Evolutionary conservation across 1,284 basidiomycete genomes (phyloP).

Genomic region (Rhodotorula glutinis): DNA sequence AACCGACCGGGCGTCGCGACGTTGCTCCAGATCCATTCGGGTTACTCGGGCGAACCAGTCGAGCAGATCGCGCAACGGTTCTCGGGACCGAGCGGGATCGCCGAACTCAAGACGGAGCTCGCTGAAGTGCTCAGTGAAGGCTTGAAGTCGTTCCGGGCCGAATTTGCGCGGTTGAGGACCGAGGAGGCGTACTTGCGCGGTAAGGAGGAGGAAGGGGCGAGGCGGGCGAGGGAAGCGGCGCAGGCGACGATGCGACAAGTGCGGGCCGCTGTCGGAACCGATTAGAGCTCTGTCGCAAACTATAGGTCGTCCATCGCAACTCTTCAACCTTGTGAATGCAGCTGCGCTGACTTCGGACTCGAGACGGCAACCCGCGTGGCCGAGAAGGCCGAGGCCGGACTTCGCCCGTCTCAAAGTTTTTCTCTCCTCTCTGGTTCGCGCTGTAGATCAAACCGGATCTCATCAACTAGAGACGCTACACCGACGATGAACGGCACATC

Average conservation of each 20-base stretch:
- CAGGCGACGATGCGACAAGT: conserved; percentile 66
- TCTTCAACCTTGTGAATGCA: no score
- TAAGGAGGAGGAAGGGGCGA: conserved; percentile 64
- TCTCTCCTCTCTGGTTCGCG: no score
- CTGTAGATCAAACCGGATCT: not conserved
- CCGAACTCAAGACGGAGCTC: conserved; percentile 66
- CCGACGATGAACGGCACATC: not conserved
- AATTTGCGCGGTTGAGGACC: conserved; percentile 62
- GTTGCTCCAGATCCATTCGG: conserved; percentile 66
- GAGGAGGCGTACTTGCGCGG: conserved; percentile 64
- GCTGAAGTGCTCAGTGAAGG: conserved; percentile 68
- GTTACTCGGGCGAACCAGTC: conserved; percentile 57
- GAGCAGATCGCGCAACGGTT: conserved; percentile 56
- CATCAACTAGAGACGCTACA: no score
- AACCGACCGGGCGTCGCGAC: conserved; percentile 78
- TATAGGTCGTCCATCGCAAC: no score
- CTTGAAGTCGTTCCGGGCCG: conserved; percentile 65
- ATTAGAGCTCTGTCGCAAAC: not conserved
- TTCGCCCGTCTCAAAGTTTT: not conserved
- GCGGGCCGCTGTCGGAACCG: conserved; percentile 60
- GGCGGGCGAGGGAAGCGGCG: conserved; percentile 63
- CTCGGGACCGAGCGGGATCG: conserved; percentile 60
- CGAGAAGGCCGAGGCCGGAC: not conserved
- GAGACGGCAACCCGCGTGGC: not conserved
- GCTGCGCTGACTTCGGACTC: not conserved